Evolutionary conservation across 2,329 filamentous ascomycete genomes (phyloP), one percentile per base, ranked within the genome.

Genomic region (Penicillium brevicompactum): DNA sequence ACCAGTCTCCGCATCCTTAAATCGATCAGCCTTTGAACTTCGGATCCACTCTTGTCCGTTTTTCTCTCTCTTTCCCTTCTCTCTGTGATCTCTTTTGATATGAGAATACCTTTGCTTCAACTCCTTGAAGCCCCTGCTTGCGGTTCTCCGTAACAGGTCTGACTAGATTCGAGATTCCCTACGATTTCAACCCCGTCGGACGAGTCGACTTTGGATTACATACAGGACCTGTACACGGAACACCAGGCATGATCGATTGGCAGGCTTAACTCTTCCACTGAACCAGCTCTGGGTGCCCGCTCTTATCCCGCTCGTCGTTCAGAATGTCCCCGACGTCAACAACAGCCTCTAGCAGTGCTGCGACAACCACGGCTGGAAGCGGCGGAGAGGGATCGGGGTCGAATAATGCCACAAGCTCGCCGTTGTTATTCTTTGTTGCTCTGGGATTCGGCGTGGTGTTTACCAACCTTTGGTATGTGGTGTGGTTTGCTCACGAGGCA

Each of bases 381-480:
- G 58, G 49, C 11, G 71, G 72, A 22, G 68, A 68, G 51, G 68
- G 70, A 45, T 53, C 52, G 9, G 72, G 71, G 59, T 67, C 68
- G 10, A 80, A 80, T 41, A 53, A 51, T 45, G 83, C 83, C 34
- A 88, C 86, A 43, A 90, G 83, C 70, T 92, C 89, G 37, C 90
- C 90, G 38, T 75, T 94, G 53, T 80, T 94, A 5, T 97, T 97
- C 78, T 97, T 97, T 72, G 92, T 97, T 53, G 93, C 94, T 14
- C 81, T 99, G 30, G 94, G 94, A 4, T 97, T 99, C 68, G 94
- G 94, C 66, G 94, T 99, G 18, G 94, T 99, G 43, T 99, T 99
- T 70, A 99, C 94, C 48, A 99, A 99, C 75, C 79, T 99, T 75
- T 99, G 94, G 94, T 97, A 83, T 80, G 89, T 74, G 16, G 30